Evolutionary conservation across 2,329 filamentous ascomycete species (phyloP).

Genomic region (Cladobotryum mycophilum): DNA sequence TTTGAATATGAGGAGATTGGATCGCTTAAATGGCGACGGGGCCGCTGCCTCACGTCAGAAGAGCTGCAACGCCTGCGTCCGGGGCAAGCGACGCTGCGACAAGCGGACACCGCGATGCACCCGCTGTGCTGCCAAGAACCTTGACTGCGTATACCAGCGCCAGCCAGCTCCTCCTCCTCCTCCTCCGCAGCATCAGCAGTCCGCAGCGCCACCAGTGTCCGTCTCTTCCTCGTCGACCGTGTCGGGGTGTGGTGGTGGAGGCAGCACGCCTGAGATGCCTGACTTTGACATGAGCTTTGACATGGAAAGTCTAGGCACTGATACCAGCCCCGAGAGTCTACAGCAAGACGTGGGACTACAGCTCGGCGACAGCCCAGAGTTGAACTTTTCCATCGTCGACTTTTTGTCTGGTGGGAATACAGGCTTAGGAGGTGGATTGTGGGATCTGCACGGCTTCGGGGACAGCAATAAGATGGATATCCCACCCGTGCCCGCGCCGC

Average conservation of each 20-base stretch:
- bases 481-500: conserved; percentile 23
- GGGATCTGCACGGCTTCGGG: conserved; percentile 13
- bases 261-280: conserved; percentile 17
- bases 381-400: conserved; percentile 32
- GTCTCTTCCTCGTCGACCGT: conserved; percentile 11
- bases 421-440: conserved; percentile 2
- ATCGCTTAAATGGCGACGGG: neutral
- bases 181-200: conserved; percentile 13
- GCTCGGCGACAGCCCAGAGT: conserved; percentile 18
- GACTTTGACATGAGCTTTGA: conserved; percentile 34
- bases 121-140: conserved; percentile 36
- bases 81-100: conserved; percentile 42
- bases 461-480: conserved; percentile 24
- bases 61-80: conserved; percentile 44
- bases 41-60: conserved; percentile 41
- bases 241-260: conserved; percentile 17
- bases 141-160: conserved; percentile 37
- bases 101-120: conserved; percentile 37
- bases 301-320: conserved; percentile 24
- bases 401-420: conserved; percentile 19
- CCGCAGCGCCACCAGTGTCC: neutral
- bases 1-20: neutral
- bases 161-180: conserved; percentile 24
- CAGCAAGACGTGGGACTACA: conserved; percentile 17
- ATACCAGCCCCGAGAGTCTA: conserved; percentile 28